Percentiles rank a stretch among this genome's conserved stretches.
Conservation (phyloP, 2,329 filamentous ascomycete genomes). For the Colletotrichum camelliae region DNA sequence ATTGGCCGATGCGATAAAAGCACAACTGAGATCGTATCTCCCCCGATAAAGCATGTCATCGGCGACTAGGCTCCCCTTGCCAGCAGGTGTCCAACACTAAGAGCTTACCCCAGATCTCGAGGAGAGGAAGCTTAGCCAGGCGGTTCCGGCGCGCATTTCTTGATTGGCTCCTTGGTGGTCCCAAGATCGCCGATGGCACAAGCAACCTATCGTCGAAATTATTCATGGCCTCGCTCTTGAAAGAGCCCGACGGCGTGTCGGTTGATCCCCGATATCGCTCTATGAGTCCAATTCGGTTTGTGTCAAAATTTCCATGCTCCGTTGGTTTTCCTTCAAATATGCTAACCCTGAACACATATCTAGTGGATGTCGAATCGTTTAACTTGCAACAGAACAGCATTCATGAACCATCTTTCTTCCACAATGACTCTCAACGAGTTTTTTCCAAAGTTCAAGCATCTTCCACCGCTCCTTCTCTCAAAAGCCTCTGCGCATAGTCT, state of each 20-base stretch:
- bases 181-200: background rate
- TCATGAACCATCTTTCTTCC: background rate
- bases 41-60: background rate
- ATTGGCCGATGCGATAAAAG: background rate
- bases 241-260: background rate
- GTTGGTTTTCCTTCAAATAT: rapidly evolving
- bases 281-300: background rate
- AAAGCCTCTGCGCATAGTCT: background rate
- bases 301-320: rapidly evolving
- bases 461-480: background rate
- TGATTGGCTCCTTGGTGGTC: background rate
- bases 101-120: background rate
- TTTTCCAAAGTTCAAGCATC: background rate
- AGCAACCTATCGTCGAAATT: background rate
- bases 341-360: background rate
- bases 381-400: background rate
- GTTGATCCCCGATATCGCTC: background rate
- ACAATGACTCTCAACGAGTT: background rate
- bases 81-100: background rate
- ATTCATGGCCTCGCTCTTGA: background rate
- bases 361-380: background rate
- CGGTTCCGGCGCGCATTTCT: background rate
- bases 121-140: background rate
- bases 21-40: background rate
- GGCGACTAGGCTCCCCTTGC: background rate